These are phyloP conservation scores for Suillus decipiens DNA, from an alignment of 768 basidiomycete genomes.

Conservation along the genomic window DNA sequence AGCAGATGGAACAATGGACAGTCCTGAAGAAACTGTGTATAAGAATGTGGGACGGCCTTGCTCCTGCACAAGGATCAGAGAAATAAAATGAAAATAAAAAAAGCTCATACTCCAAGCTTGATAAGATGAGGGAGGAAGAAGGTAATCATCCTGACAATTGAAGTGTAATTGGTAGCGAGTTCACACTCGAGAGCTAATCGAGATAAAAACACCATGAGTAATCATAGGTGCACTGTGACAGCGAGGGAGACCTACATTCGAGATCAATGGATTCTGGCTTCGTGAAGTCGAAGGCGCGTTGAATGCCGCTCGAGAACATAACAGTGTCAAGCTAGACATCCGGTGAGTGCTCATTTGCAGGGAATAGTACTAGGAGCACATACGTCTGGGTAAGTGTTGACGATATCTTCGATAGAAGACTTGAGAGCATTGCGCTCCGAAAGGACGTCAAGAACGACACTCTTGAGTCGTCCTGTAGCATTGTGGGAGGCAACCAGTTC, in stretches of 20 bases:
- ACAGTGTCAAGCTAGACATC: conserved; percentile 54
- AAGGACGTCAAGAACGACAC: conserved; percentile 46
- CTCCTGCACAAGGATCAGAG: conserved; percentile 25
- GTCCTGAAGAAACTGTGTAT: conserved; percentile 52
- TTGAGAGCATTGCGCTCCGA: conserved; percentile 40
- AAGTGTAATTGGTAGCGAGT: conserved; percentile 55
- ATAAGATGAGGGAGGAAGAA: conserved; percentile 57
- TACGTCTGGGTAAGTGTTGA: conserved; percentile 52
- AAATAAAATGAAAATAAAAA: neutral
- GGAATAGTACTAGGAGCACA: conserved; percentile 14
- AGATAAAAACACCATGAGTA: neutral
- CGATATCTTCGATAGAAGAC: conserved; percentile 40
- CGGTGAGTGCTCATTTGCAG: neutral
- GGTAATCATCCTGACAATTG: conserved; percentile 48
- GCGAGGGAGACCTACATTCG: conserved; percentile 32
- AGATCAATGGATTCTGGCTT: conserved; percentile 43
- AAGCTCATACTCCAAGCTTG: conserved; percentile 46
- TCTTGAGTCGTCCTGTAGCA: conserved; percentile 38
- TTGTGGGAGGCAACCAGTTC: conserved; percentile 38
- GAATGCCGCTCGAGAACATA: conserved; percentile 54
- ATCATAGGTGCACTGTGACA: neutral
- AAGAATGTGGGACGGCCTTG: conserved; percentile 49
- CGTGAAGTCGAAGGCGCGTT: conserved; percentile 49
- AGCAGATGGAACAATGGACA: conserved; percentile 48
- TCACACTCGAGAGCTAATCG: conserved; percentile 34